Conservation (phyloP, 2,329 filamentous ascomycete species). For the Nemania diffusa region DNA sequence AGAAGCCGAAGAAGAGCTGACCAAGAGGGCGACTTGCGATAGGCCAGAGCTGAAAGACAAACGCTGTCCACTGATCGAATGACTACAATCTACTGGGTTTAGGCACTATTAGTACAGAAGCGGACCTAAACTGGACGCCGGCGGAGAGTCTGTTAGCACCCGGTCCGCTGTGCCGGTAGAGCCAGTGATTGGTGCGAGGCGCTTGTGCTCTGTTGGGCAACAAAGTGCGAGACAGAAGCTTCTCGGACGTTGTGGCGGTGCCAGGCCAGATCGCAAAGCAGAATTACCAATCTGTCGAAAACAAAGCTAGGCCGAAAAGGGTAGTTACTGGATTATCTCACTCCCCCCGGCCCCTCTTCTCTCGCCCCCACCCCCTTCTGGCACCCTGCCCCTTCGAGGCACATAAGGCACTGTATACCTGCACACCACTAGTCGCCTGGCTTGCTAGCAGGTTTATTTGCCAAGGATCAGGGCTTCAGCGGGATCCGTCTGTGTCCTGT, state of each 20-base stretch:
- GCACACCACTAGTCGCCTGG: neutral
- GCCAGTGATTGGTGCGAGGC: slow-evolving; percentile 26
- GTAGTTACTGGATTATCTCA: slow-evolving; percentile 34
- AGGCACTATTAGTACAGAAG: slow-evolving; percentile 9
- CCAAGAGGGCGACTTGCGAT: slow-evolving; percentile 27
- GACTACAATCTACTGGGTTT: neutral
- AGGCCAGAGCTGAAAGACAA: slow-evolving; percentile 33
- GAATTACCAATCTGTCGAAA: slow-evolving; percentile 17
- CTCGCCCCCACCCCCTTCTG: slow-evolving; percentile 8
- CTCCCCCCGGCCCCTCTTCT: slow-evolving; percentile 30
- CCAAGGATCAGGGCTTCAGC: slow-evolving; percentile 36
- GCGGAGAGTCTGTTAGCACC: slow-evolving; percentile 20
- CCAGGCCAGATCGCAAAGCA: neutral
- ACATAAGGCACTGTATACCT: slow-evolving; percentile 2
- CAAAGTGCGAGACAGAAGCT: slow-evolving; percentile 46
- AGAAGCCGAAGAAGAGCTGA: slow-evolving; percentile 13
- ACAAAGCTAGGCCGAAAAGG: slow-evolving; percentile 6
- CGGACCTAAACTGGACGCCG: slow-evolving; percentile 25
- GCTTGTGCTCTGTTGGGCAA: slow-evolving; percentile 9
- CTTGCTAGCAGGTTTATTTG: slow-evolving; percentile 25
- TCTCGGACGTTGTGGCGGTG: slow-evolving; percentile 48
- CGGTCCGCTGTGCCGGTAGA: slow-evolving; percentile 38
- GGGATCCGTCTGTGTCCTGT: slow-evolving; percentile 13
- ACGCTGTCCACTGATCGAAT: slow-evolving; percentile 17
- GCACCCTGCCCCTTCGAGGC: slow-evolving; percentile 19